Base-by-base conservation (phyloP, 805 yeast species). In the Candida ovalis region DNA sequence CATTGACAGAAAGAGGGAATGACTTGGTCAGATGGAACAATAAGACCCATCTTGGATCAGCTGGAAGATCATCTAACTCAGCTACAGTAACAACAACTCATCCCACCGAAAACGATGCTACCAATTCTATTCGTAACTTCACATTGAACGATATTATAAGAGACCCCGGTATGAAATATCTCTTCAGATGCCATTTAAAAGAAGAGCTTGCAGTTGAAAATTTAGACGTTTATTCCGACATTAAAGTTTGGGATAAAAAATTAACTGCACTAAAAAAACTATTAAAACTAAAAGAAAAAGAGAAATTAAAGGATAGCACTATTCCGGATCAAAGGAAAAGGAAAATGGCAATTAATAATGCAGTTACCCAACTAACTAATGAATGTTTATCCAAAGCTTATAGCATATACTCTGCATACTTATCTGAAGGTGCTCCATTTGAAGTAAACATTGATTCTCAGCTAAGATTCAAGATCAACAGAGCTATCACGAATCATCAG, bases 121-220 rank as follows among this genome's bases (percentile, higher is more conserved):
- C 35, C 12, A 30, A 30, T 27, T 27, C 30, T 27, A 27, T 27
- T 30, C 15, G 23, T 6, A 22, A 44, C 15, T 39, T 59, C 4
- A 46, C 54, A 1, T 58, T 79, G 21, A 65, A 70, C 28, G 73
- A 73, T 8, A 71, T 84, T 3, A 60, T 89, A 9, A 65, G 67
- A 9, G 96, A 89, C 61, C 95, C 96, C 0, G 96, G 94, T 0
- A 68, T 84, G 70, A 72, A 85, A 46, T 80, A 78, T 46, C 64
- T 88, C 9, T 87, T 89, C 64, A 73, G 81, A 51, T 69, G 71
- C n/a, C 89, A 86, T 60, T 62, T 89, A 44, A 80, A 76, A 43
- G 75, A 72, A 27, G 85, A 81, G 44, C 73, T 75, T 47, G 88
- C 96, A 59, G 77, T 76, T 2, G 97, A 89, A 59, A 89, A 88